A percentile compares a stretch with the other conserved stretches of the same genome.
phyloP scores from a whole-genome alignment of 768 basidiomycete species.

The Mrakia blollopis region DNA sequence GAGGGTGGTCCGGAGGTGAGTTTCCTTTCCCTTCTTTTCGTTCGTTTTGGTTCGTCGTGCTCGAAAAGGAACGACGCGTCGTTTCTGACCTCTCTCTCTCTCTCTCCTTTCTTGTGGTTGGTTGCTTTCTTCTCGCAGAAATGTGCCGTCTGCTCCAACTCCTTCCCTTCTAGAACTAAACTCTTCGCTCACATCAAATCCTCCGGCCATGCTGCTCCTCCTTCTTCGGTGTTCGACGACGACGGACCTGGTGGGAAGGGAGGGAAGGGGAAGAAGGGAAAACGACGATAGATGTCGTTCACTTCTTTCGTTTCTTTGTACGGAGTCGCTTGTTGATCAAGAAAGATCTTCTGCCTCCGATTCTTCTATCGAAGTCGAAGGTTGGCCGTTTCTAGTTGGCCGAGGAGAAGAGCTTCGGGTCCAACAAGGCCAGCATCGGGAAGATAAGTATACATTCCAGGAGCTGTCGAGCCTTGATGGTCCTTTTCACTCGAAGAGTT shows the following conservation, averaged over 20 bases:
- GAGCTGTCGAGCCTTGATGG: too few relatives aligned
- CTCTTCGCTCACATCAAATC: conserved; percentile 68
- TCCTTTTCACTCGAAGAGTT: too few relatives aligned
- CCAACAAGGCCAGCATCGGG: too few relatives aligned
- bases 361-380: too few relatives aligned
- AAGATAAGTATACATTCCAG: too few relatives aligned
- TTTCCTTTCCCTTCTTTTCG: not conserved
- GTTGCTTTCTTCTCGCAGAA: conserved; percentile 40
- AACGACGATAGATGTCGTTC: not conserved
- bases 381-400: too few relatives aligned
- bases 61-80: not conserved
- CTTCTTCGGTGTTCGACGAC: not conserved
- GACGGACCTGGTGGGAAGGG: not conserved
- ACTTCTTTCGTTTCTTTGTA: not conserved
- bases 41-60: not conserved
- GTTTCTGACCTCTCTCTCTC: not conserved
- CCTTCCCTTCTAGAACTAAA: conserved; percentile 65
- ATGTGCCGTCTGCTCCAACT: conserved; percentile 65
- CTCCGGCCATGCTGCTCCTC: conserved; percentile 58
- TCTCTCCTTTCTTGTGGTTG: not conserved
- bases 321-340: too few relatives aligned
- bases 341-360: too few relatives aligned
- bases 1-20: conserved; percentile 18
- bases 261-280: conserved; percentile 15
- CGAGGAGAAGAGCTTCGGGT: too few relatives aligned